Conservation (phyloP, 225 moss, liverwort and hornwort genomes). For the Lunularia cruciata region DNA sequence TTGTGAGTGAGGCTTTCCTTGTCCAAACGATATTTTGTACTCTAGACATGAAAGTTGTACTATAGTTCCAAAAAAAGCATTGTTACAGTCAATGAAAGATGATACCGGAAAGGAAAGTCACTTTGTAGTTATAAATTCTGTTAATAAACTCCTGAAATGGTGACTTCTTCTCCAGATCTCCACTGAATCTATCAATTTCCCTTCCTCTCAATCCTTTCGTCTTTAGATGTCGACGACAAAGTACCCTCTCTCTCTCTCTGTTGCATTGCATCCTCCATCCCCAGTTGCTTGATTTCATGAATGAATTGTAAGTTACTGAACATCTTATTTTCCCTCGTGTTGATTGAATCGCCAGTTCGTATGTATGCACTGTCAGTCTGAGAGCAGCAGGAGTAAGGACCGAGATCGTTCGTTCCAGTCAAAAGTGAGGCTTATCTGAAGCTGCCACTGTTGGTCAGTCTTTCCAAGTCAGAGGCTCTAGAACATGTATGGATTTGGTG, state of each 20-base stretch:
- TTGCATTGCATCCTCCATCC: no score
- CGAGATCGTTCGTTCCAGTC: no score
- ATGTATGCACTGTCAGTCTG: no score
- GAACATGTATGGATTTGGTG: neutral
- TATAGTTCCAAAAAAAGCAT: slow-evolving; percentile 33
- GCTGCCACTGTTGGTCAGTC: neutral
- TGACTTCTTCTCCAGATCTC: slow-evolving; percentile 29
- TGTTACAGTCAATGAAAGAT: slow-evolving; percentile 33
- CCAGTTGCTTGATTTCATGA: no score
- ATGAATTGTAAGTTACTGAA: no score
- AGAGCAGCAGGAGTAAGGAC: no score
- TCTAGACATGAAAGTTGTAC: slow-evolving; percentile 43
- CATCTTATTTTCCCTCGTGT: no score
- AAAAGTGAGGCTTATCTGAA: neutral
- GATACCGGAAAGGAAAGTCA: slow-evolving; percentile 33
- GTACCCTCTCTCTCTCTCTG: no score
- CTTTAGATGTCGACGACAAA: no score
- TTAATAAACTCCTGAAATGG: slow-evolving; percentile 43
- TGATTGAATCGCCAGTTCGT: no score
- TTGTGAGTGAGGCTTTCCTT: slow-evolving; percentile 25
- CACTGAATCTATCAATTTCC: no score
- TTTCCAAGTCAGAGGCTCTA: neutral
- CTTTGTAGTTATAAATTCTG: slow-evolving; percentile 51
- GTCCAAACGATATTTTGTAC: slow-evolving; percentile 35
- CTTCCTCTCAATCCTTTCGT: no score